Conservation (phyloP, 495 filamentous ascomycete species). For the Xylaria acuta region DNA sequence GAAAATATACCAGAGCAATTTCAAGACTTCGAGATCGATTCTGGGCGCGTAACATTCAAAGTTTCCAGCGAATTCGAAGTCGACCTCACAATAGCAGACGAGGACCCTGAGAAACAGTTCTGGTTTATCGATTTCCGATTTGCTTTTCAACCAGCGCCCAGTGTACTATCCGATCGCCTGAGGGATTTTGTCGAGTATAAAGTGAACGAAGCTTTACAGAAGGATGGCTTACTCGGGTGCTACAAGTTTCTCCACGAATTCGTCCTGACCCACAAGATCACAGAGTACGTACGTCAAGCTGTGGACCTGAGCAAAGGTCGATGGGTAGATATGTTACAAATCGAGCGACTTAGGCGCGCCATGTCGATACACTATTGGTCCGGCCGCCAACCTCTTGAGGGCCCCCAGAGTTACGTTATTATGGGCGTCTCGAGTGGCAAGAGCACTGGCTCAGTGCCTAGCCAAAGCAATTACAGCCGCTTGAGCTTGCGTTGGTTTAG, state of each 20-base stretch:
- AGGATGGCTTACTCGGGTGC: conserved; percentile 73
- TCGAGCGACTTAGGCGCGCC: conserved; percentile 78
- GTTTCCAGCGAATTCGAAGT: conserved; percentile 89
- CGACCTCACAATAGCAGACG: conserved; percentile 84
- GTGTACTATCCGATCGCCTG: conserved; percentile 64
- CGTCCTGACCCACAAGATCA: conserved; percentile 85
- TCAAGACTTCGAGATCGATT: conserved; percentile 71
- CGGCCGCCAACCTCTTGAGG: conserved; percentile 57
- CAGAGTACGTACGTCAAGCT: conserved; percentile 77
- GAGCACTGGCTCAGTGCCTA: conserved; percentile 41
- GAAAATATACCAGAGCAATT: conserved; percentile 76
- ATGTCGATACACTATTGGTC: conserved; percentile 92
- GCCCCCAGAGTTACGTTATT: conserved; percentile 85
- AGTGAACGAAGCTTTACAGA: conserved; percentile 70
- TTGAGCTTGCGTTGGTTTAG: conserved; percentile 85
- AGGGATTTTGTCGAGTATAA: conserved; percentile 69
- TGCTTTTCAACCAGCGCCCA: conserved; percentile 71
- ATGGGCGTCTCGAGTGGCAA: conserved; percentile 77
- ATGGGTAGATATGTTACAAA: conserved; percentile 77
- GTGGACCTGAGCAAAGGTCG: conserved; percentile 64
- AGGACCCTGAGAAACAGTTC: conserved; percentile 79
- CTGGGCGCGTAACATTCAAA: conserved; percentile 84
- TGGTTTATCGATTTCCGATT: conserved; percentile 94
- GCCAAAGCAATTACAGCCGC: conserved; percentile 49
- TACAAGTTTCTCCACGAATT: conserved; percentile 86